A percentile compares a stretch with the other conserved stretches of the same genome.
Evolutionary conservation across 306 rosid species (phyloP).

Genomic region (Quillaja saponaria): DNA sequence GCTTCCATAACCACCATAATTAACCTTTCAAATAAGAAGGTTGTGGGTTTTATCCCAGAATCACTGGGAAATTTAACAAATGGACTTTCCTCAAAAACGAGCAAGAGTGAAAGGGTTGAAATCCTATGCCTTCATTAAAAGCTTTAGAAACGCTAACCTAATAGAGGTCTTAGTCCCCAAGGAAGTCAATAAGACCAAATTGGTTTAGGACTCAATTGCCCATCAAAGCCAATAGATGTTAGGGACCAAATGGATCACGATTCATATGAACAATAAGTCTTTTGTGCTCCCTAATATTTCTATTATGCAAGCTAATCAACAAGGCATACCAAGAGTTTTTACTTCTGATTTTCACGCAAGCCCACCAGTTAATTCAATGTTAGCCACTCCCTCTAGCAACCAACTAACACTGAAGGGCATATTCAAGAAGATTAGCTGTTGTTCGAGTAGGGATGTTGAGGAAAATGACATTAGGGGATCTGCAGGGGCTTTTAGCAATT

Average conservation of each 20-base stretch:
- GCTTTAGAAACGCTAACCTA: conserved; percentile 47
- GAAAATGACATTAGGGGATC: too few species aligned
- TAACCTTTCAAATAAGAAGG: too few species aligned
- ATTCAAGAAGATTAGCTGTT: too few species aligned
- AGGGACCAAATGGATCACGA: conserved; percentile 89
- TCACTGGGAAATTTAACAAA: too few species aligned
- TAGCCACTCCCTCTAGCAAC: conserved; percentile 80
- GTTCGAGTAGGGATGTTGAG: too few species aligned
- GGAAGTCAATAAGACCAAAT: conserved; percentile 60
- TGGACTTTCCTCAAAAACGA: too few species aligned
- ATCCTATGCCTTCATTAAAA: conserved; percentile 51
- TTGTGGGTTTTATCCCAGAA: too few species aligned
- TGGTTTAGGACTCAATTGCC: conserved; percentile 79
- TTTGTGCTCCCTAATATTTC: conserved; percentile 71
- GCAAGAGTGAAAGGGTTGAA: too few species aligned
- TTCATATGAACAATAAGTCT: conserved; percentile 80
- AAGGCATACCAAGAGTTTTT: conserved; percentile 58
- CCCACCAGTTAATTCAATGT: conserved; percentile 66
- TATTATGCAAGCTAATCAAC: conserved; percentile 68
- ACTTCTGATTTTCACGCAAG: conserved; percentile 73
- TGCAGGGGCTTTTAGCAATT: too few species aligned
- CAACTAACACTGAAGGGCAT: conserved; percentile 46
- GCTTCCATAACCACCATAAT: too few species aligned
- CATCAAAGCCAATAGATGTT: conserved; percentile 42
- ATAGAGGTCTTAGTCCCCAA: conserved; percentile 62